Conservation (phyloP, 805 yeast genomes). For the Metschnikowia orientalis region DNA sequence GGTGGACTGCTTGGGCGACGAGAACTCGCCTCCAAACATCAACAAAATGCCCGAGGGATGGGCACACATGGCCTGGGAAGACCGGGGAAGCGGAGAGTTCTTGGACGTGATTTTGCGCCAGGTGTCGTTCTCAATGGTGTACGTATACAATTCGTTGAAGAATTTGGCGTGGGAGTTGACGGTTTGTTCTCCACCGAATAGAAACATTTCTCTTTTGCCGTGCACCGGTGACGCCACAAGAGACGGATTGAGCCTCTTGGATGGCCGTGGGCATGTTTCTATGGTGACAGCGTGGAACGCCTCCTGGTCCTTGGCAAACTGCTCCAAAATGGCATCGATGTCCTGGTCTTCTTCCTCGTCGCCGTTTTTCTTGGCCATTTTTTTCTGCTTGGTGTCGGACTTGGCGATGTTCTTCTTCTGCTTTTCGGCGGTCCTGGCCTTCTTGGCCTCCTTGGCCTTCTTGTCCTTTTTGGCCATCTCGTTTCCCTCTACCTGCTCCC, state of each 20-base stretch:
- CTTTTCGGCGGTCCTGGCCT: constrained; percentile 82
- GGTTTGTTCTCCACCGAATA: constrained; percentile 87
- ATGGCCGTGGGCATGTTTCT: constrained; percentile 55
- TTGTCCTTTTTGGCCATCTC: constrained; percentile 83
- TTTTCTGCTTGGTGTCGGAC: constrained; percentile 70
- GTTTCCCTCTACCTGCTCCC: background rate
- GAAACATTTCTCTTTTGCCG: constrained; percentile 68
- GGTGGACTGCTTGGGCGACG: constrained; percentile 92
- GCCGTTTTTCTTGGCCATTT: constrained; percentile 66
- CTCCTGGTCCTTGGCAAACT: constrained; percentile 75
- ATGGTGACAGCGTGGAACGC: constrained; percentile 68
- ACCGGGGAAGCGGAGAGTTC: constrained; percentile 87
- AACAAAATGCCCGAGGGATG: constrained; percentile 87
- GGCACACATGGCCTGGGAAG: constrained; percentile 89
- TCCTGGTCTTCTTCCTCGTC: constrained; percentile 85
- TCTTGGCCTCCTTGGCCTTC: constrained; percentile 86
- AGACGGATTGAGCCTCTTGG: constrained; percentile 67
- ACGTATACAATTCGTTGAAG: constrained; percentile 75
- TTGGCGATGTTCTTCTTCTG: constrained; percentile 70
- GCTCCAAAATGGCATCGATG: constrained; percentile 75
- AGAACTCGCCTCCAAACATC: constrained; percentile 94
- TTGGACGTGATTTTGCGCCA: constrained; percentile 81
- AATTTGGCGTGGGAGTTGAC: constrained; percentile 54
- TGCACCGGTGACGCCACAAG: constrained; percentile 72
- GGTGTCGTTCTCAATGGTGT: constrained; percentile 66